Base-by-base conservation (phyloP, 306 rosid genomes). In the Rosa rugosa region DNA sequence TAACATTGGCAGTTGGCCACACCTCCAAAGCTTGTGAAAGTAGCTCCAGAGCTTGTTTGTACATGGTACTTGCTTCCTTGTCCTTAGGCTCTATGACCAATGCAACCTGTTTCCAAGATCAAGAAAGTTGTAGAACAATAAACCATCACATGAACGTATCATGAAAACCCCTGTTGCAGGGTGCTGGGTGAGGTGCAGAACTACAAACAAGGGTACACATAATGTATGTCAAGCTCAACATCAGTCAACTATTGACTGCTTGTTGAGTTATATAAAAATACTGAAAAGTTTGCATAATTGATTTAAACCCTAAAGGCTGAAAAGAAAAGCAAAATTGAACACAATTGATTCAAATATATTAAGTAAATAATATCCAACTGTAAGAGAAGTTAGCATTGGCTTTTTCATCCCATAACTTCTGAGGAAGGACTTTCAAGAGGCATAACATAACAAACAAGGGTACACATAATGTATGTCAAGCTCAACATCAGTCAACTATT, bases 41-140 rank as follows among this genome's bases (percentile, higher is more conserved):
- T 56, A 96, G 86, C 83, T 93, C 99, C 82, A 96, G 82, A 68
- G 99, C 99, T 86, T 93, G 99, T 84, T 96, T 96, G 82, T 93
- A 96, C 96, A 96, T 91, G 57, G 92, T 84, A 70, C 87, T 90
- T 69, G 98, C 94, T 88, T 96, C 99, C 77, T 94, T 96, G 86
- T 96, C 99, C 93, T 96, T 96, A 8, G 99, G 98, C 86, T 96
- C 99, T 72, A 96, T 96, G 74, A 96, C 99, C 85, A 96, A 82
- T 46, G 99, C 96, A 86, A 96, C 98, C 99, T 96, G 85, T 81
- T 84, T 78, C 71, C 83, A 86, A 79, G 56, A 75, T 56, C 83
- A 75, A 71, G 49, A 73, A 77, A 63, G 27, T 50, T 71, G 53
- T 16, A 40, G 53, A 70, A 66, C 64, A 73, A 76, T 25, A 83